Evolutionary conservation across 192 early-diverging fungal species (phyloP).

Genomic region (Entomortierella chlamydospora): DNA sequence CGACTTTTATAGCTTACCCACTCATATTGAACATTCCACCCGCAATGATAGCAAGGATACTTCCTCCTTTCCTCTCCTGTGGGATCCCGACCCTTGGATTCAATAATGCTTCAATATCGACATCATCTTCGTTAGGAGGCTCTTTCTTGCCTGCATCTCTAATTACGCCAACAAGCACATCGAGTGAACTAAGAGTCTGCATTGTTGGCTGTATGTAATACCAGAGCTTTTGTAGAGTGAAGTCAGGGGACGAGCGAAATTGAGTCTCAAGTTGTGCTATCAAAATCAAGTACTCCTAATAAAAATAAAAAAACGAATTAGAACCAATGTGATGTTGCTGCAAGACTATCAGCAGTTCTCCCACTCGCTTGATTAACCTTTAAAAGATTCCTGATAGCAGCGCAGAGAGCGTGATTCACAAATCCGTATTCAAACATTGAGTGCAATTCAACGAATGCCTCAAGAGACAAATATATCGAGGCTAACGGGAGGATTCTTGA

Average conservation of each 20-base stretch:
- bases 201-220: constrained; percentile 87
- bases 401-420: constrained; percentile 90
- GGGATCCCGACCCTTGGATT: constrained; percentile 60
- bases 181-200: constrained; percentile 61
- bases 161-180: constrained; percentile 58
- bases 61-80: constrained; percentile 76
- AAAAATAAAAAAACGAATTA: constrained; percentile 11
- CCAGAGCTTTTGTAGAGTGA: constrained; percentile 94
- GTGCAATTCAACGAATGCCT: constrained; percentile 81
- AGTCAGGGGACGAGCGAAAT: constrained; percentile 71
- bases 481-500: constrained; percentile 85
- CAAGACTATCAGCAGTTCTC: too few relatives aligned
- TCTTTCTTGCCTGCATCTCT: constrained; percentile 44
- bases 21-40: constrained; percentile 73
- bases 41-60: constrained; percentile 80
- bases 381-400: constrained; percentile 78
- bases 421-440: constrained; percentile 84
- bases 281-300: constrained; percentile 82
- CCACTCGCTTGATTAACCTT: constrained; percentile 64
- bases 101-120: constrained; percentile 59
- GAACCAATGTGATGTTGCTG: too few relatives aligned
- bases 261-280: constrained; percentile 93
- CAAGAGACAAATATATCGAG: constrained; percentile 77
- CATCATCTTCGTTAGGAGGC: constrained; percentile 47
- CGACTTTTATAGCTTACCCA: constrained; percentile 64